Conservation (phyloP, 306 rosid genomes). For the Vigna reflexopilosa region DNA sequence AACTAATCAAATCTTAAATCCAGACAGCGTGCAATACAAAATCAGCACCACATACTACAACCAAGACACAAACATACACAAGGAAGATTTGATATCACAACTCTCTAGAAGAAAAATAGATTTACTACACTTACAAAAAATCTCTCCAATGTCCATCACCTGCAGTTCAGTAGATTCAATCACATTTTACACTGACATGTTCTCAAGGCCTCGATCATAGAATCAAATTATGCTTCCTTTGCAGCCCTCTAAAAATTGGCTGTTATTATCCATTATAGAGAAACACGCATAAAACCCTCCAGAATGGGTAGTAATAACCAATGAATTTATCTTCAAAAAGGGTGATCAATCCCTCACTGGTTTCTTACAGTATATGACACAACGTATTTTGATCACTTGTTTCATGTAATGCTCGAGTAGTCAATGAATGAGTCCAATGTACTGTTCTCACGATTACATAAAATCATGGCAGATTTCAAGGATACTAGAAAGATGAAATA, state of each 20-base stretch:
- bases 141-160: constrained; percentile 6
- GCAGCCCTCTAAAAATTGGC: constrained; percentile 8
- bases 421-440: not conserved
- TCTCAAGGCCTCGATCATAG: constrained; percentile 26
- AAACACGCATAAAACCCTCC: constrained; percentile 11
- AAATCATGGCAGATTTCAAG: constrained; percentile 27
- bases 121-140: constrained; percentile 30
- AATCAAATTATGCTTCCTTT: constrained; percentile 27
- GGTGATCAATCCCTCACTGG: not conserved
- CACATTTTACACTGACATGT: constrained; percentile 8
- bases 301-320: constrained; percentile 4
- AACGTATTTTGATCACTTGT: not conserved
- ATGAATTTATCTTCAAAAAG: constrained; percentile 8
- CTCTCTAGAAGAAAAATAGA: not conserved
- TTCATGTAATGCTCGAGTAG: constrained; percentile 24
- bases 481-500: constrained; percentile 23
- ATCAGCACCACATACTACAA: constrained; percentile 3
- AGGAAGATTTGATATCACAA: constrained; percentile 16
- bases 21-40: not conserved
- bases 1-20: not conserved
- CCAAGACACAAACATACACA: constrained; percentile 1
- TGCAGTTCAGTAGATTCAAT: constrained; percentile 10
- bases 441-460: constrained; percentile 19
- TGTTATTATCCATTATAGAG: constrained; percentile 9
- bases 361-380: constrained; percentile 16